Evolutionary conservation across 2,329 filamentous ascomycete genomes (phyloP).

Genomic region (Epichloe elymi): DNA sequence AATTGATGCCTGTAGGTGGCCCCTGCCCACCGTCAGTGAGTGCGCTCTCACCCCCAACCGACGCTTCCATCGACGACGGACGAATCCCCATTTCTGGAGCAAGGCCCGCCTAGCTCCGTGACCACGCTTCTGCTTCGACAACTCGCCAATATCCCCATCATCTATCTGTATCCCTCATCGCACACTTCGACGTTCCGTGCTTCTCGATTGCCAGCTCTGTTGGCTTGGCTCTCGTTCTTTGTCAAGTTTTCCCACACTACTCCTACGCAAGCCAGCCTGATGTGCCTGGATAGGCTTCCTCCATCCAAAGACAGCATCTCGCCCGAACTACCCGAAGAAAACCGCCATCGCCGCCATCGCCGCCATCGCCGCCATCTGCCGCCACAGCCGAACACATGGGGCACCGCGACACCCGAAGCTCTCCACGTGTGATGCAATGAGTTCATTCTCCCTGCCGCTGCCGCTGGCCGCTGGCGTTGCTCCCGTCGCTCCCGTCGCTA

Average conservation of each 20-base stretch:
- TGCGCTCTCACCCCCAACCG: too few relatives aligned
- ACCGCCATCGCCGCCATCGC: not conserved
- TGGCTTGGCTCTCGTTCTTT: too few relatives aligned
- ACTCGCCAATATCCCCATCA: too few relatives aligned
- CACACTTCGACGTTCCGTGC: too few relatives aligned
- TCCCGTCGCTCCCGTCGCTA: constrained; percentile 31
- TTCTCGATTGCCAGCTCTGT: too few relatives aligned
- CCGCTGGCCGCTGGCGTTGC: constrained; percentile 8
- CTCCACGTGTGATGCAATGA: constrained; percentile 16
- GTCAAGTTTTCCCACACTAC: too few relatives aligned
- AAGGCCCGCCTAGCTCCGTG: not conserved
- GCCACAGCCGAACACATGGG: not conserved
- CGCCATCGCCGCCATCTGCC: not conserved
- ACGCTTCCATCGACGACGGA: not conserved
- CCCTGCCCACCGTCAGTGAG: too few relatives aligned
- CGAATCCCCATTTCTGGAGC: not conserved
- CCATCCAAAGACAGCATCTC: not conserved
- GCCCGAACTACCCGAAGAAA: not conserved
- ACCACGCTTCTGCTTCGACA: not conserved
- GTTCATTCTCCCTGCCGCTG: constrained; percentile 7
- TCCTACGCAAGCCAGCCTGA: too few relatives aligned
- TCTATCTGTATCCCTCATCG: too few relatives aligned
- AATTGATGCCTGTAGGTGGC: not conserved
- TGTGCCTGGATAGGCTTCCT: too few relatives aligned
- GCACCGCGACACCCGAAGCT: not conserved